Evolutionary conservation across 768 basidiomycete genomes (phyloP).

Genomic region (Chalciporus sphaerocephalus): DNA sequence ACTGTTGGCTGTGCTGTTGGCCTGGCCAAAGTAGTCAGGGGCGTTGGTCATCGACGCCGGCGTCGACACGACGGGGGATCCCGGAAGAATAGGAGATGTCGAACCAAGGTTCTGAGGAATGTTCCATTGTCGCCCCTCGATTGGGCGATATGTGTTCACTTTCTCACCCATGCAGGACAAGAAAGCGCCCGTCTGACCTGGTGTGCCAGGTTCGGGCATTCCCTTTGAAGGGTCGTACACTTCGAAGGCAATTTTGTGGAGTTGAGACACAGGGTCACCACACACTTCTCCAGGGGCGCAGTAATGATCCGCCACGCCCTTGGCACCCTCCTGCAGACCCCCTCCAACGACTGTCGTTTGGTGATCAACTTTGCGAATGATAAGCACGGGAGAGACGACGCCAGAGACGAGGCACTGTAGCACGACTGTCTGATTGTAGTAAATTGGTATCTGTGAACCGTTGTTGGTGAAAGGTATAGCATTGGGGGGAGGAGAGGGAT

Average conservation of each 20-base stretch:
- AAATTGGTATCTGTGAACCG: conserved; percentile 82
- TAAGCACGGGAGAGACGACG: conserved; percentile 86
- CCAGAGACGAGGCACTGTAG: conserved; percentile 93
- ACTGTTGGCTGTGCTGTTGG: conserved; percentile 46
- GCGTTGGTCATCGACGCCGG: conserved; percentile 48
- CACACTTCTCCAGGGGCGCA: conserved; percentile 82
- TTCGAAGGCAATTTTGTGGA: conserved; percentile 94
- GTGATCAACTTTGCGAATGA: conserved; percentile 92
- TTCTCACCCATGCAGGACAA: conserved; percentile 91
- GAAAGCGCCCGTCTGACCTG: conserved; percentile 77
- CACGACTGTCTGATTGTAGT: conserved; percentile 96
- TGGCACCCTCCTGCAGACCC: conserved; percentile 82
- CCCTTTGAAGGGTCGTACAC: conserved; percentile 71
- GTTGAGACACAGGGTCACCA: conserved; percentile 91
- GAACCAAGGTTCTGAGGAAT: conserved; percentile 39
- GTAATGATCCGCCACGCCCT: conserved; percentile 78
- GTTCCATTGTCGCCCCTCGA: conserved; percentile 80
- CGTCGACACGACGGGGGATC: conserved; percentile 66
- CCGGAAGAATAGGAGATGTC: conserved; percentile 57
- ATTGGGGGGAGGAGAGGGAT: conserved; percentile 88
- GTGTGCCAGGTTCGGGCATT: conserved; percentile 71
- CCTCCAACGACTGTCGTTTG: conserved; percentile 88
- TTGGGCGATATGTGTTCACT: conserved; percentile 84
- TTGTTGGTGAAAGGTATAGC: conserved; percentile 83
- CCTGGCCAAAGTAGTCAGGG: conserved; percentile 61